phyloP scores from a whole-genome alignment of 169 alveolate species.

The Miamiensis avidus region DNA sequence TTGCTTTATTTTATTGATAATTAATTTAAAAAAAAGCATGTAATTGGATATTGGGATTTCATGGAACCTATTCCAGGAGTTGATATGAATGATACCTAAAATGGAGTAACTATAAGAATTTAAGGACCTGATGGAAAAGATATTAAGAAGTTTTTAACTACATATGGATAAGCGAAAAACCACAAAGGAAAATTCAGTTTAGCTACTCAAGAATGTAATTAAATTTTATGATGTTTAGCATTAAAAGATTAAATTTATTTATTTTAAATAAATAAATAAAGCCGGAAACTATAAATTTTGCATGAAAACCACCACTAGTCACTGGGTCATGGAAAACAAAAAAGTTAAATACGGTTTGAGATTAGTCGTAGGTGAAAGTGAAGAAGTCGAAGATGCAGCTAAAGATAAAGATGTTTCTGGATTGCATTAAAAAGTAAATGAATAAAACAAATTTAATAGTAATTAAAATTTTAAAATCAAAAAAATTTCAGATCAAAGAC shows the following conservation, averaged over 20 bases:
- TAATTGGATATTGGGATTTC: constrained; percentile 4
- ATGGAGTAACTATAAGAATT: constrained; percentile 11
- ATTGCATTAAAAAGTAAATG: not conserved
- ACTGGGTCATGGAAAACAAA: constrained; percentile 8
- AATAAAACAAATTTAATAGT: no score
- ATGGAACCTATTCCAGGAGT: constrained; percentile 21
- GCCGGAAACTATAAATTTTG: constrained; percentile 27
- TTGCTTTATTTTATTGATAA: no score
- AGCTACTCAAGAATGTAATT: constrained; percentile 8
- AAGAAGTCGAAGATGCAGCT: constrained; percentile 28
- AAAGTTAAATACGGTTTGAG: constrained; percentile 17
- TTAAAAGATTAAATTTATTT: not conserved
- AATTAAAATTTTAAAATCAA: no score
- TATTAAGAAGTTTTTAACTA: not conserved
- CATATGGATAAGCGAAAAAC: not conserved
- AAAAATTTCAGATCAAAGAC: not conserved
- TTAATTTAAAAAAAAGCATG: not conserved
- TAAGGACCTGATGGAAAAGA: constrained; percentile 17
- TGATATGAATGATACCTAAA: not conserved
- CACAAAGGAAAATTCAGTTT: constrained; percentile 1
- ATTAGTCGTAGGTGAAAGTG: constrained; percentile 27
- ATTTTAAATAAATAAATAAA: not conserved
- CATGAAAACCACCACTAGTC: constrained; percentile 18
- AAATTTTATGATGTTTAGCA: not conserved
- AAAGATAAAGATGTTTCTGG: constrained; percentile 1